A percentile compares a stretch with the other conserved stretches of the same genome.
These are phyloP conservation scores for Camellia sinensis DNA, from an alignment of 148 eudicot species.

Conservation along the genomic window DNA sequence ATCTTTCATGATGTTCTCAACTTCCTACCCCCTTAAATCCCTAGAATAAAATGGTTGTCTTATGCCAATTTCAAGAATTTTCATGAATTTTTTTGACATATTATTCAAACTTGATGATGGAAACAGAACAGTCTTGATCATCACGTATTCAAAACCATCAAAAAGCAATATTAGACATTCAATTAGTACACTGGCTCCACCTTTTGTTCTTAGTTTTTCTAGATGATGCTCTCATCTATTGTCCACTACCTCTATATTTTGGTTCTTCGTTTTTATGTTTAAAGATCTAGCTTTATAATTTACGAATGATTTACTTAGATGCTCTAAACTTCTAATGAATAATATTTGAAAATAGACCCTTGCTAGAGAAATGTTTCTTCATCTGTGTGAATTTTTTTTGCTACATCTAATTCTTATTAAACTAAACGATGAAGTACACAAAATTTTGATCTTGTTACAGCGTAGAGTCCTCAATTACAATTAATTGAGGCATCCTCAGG, in stretches of 20 bases:
- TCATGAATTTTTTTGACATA: background rate
- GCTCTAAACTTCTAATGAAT: conserved; percentile 1
- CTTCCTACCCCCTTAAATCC: too few relatives aligned
- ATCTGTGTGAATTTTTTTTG: background rate
- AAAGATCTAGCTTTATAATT: too few relatives aligned
- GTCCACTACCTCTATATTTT: background rate
- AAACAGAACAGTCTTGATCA: background rate
- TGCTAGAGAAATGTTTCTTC: background rate
- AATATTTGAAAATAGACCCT: background rate
- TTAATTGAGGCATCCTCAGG: background rate
- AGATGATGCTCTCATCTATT: background rate
- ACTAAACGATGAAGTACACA: background rate
- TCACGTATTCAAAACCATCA: background rate
- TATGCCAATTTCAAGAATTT: background rate
- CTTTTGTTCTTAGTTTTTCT: background rate
- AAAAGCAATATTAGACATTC: background rate
- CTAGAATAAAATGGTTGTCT: background rate
- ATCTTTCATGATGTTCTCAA: too few relatives aligned
- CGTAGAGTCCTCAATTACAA: background rate
- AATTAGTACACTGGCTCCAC: background rate
- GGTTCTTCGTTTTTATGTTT: background rate
- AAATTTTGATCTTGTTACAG: background rate
- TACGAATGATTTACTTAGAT: background rate
- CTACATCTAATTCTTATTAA: background rate
- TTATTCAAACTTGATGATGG: background rate